Conservation (phyloP, 176 grass and related monocot genomes). For the Panicum miliaceum region DNA sequence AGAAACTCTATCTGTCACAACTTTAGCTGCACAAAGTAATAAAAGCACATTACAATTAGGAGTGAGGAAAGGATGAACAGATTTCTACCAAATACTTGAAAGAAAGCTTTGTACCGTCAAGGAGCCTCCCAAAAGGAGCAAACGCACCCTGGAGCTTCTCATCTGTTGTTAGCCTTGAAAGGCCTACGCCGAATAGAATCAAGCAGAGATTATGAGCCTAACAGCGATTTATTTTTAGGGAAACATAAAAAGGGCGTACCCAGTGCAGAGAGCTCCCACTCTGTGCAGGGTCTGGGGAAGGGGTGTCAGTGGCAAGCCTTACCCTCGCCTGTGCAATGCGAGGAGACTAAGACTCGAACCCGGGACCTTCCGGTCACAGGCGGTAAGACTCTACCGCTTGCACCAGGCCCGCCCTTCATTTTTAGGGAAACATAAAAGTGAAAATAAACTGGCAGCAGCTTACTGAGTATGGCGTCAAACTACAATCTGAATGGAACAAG, state of each 20-base stretch:
- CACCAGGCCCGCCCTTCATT: too few relatives aligned
- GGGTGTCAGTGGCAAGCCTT: too few relatives aligned
- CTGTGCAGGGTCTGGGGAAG: too few relatives aligned
- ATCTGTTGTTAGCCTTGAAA: conserved; percentile 88
- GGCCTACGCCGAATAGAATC: conserved; percentile 53
- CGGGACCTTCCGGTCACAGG: too few relatives aligned
- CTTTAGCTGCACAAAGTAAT: conserved; percentile 60
- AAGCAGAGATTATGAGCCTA: neutral
- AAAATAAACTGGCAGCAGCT: neutral
- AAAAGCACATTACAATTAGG: neutral
- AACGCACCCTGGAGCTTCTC: conserved; percentile 81
- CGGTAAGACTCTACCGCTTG: too few relatives aligned
- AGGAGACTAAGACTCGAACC: too few relatives aligned
- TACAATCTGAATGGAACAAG: neutral
- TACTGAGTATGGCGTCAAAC: neutral
- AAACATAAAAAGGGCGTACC: neutral
- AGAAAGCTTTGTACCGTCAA: conserved; percentile 60
- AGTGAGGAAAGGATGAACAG: conserved; percentile 34
- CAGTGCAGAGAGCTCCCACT: too few relatives aligned
- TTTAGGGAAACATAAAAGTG: neutral
- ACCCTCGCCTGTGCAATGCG: too few relatives aligned
- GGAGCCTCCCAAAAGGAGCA: conserved; percentile 69
- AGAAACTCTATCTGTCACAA: conserved; percentile 71
- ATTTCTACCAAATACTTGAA: neutral
- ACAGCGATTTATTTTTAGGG: neutral